Evolutionary conservation across 2,329 filamentous ascomycete genomes (phyloP).

Genomic region (Xylariaceae sp.): DNA sequence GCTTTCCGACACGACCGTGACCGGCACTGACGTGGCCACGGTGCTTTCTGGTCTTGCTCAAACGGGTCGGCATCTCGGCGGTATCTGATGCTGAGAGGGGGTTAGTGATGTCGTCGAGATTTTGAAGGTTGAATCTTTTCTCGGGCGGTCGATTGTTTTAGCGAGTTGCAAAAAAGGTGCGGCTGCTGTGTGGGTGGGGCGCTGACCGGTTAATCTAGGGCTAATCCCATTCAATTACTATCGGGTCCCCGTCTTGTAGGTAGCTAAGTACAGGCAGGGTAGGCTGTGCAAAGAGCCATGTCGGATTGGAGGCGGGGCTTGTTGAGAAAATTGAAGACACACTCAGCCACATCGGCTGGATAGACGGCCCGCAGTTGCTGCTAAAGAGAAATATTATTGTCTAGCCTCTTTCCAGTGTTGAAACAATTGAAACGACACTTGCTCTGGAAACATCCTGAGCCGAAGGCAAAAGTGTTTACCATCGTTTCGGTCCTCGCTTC

Average conservation of each 20-base stretch:
- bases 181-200: slow-evolving; percentile 10
- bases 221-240: slow-evolving; percentile 10
- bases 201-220: slow-evolving; percentile 21
- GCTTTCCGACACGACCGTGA: slow-evolving; percentile 98
- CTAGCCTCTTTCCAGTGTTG: no score
- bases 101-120: slow-evolving; percentile 11
- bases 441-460: no score
- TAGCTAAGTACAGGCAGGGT: background rate
- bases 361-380: no score
- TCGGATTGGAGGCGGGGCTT: no score
- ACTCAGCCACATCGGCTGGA: no score
- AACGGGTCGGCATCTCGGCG: slow-evolving; percentile 19
- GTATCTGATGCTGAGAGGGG: slow-evolving; percentile 13
- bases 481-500: no score
- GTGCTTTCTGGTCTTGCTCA: slow-evolving; percentile 30
- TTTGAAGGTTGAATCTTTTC: slow-evolving; percentile 8
- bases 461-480: no score
- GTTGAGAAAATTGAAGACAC: no score
- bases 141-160: slow-evolving; percentile 16
- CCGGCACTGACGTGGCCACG: slow-evolving; percentile 98
- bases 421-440: no score
- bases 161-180: slow-evolving; percentile 18
- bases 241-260: background rate
- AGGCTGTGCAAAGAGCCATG: no score
- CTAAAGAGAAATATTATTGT: no score